Evolutionary conservation across 2,329 filamentous ascomycete species (phyloP).

Genomic region (Colletotrichum sp.): DNA sequence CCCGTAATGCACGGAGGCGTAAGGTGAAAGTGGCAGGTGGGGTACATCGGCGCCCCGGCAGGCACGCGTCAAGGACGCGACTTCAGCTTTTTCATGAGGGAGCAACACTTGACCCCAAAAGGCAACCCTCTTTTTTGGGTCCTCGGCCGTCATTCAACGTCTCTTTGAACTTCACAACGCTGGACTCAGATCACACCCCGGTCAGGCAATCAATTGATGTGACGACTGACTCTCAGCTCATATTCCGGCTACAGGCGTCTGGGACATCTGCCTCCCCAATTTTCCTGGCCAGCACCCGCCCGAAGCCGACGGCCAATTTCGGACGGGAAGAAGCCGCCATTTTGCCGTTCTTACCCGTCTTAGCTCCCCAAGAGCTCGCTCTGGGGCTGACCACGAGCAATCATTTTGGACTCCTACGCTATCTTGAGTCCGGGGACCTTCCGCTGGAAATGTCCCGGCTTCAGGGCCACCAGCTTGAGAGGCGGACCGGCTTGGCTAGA

Average conservation of each 20-base stretch:
- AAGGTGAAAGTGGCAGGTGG: constrained; percentile 1
- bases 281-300: background rate
- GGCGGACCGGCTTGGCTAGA: background rate
- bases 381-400: background rate
- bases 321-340: background rate
- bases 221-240: background rate
- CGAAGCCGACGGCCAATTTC: background rate
- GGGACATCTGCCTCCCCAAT: background rate
- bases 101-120: background rate
- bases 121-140: background rate
- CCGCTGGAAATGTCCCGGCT: background rate
- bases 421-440: background rate
- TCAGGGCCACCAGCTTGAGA: background rate
- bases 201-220: background rate
- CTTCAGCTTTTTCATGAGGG: background rate
- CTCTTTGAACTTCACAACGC: background rate
- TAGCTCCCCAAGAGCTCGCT: background rate
- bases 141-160: background rate
- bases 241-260: background rate
- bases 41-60: background rate
- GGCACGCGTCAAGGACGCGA: constrained; percentile 15
- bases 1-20: background rate
- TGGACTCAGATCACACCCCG: background rate
- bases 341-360: background rate
- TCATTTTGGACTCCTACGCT: background rate